These are phyloP conservation scores for Schwanniomyces pseudopolymorphus DNA, from an alignment of 805 yeast species.

Conservation along the genomic window DNA sequence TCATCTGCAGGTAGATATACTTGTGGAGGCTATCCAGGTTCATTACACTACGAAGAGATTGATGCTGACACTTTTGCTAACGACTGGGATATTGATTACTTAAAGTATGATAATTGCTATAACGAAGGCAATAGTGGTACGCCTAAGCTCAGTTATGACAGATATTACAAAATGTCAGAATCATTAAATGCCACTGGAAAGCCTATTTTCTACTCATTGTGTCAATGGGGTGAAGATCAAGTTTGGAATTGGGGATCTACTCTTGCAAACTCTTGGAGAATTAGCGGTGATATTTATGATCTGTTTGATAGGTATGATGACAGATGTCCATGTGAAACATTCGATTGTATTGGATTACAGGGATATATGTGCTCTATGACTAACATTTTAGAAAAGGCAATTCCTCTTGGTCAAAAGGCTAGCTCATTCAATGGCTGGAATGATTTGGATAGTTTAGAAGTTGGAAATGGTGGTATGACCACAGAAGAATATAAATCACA, in stretches of 20 bases:
- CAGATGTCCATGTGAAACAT: constrained; percentile 26
- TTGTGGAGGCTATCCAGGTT: constrained; percentile 29
- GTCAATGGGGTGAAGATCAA: constrained; percentile 31
- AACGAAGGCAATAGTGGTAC: constrained; percentile 25
- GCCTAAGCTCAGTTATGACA: constrained; percentile 18
- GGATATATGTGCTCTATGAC: constrained; percentile 23
- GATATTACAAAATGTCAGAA: constrained; percentile 25
- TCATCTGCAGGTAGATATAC: constrained; percentile 31
- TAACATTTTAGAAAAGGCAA: constrained; percentile 23
- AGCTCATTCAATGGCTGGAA: constrained; percentile 18
- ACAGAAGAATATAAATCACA: constrained; percentile 27
- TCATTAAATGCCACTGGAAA: constrained; percentile 27
- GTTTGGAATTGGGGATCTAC: constrained; percentile 28
- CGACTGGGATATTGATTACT: constrained; percentile 26
- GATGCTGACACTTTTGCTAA: constrained; percentile 24
- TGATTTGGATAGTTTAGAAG: constrained; percentile 27
- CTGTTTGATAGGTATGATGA: constrained; percentile 14
- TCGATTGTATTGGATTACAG: constrained; percentile 18
- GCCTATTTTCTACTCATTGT: constrained; percentile 24
- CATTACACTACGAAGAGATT: constrained; percentile 22
- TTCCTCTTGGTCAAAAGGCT: constrained; percentile 23
- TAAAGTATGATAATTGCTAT: constrained; percentile 30
- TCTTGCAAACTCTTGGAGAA: constrained; percentile 27
- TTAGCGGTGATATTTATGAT: constrained; percentile 23
- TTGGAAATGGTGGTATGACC: constrained; percentile 26